These are phyloP conservation scores for Lipomyces yarrowii DNA, from an alignment of 1,139 yeast genomes.

Conservation along the genomic window DNA sequence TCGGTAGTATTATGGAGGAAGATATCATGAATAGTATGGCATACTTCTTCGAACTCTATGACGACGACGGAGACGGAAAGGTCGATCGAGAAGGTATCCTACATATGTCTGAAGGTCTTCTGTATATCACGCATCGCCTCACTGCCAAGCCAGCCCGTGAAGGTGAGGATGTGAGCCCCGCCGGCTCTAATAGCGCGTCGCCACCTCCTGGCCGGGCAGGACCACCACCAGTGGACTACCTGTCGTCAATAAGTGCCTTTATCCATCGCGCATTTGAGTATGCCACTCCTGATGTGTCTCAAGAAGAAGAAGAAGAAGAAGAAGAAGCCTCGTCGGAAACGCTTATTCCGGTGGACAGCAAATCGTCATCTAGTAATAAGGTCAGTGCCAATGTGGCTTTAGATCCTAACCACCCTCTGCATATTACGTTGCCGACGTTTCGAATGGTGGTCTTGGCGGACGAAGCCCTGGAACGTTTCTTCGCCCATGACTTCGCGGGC, in stretches of 20 bases:
- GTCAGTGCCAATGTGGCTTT: constrained; percentile 73
- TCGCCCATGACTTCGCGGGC: constrained; percentile 62
- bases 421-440: constrained; percentile 81
- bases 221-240: constrained; percentile 46
- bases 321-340: constrained; percentile 34
- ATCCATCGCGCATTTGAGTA: constrained; percentile 88
- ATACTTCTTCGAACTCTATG: constrained; percentile 77
- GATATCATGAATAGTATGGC: constrained; percentile 82
- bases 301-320: constrained; percentile 46
- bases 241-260: constrained; percentile 84
- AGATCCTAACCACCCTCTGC: constrained; percentile 76
- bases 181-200: constrained; percentile 3
- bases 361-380: constrained; percentile 11
- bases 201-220: constrained; percentile 9
- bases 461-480: constrained; percentile 85
- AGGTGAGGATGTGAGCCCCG: background rate
- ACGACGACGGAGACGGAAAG: constrained; percentile 58
- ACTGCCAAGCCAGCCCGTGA: constrained; percentile 47
- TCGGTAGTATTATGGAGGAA: constrained; percentile 66
- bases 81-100: constrained; percentile 80
- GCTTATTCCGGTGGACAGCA: constrained; percentile 8
- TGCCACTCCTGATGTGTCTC: constrained; percentile 71
- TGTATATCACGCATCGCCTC: constrained; percentile 76
- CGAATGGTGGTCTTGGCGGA: constrained; percentile 94
- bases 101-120: constrained; percentile 81